Evolutionary conservation across 768 basidiomycete genomes (phyloP), one percentile per base, ranked within the genome.

Genomic region (Tephrocybe sp.): DNA sequence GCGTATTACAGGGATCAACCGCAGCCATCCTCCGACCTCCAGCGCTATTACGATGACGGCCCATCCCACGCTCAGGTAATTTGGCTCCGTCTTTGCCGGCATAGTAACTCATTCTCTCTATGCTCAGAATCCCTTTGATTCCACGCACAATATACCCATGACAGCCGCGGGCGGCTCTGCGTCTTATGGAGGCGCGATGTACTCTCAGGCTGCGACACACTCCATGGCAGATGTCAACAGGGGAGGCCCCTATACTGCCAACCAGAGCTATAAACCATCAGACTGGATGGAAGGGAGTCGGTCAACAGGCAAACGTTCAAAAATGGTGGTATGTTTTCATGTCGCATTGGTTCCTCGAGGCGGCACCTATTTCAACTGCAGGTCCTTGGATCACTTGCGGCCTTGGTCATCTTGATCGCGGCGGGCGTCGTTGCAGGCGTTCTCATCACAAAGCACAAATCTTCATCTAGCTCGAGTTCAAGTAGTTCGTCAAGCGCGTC

Each of bases 341-440:
- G 9, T 30, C 19, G 9, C 36, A 34, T 20, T 32, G 7, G 19
- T 40, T 34, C 10, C 10, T 17, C 10, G 23, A 22, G 16, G 43
- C 20, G 20, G 31, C 35, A 14, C 46, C 48, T 16, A 39, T 33
- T 40, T 23, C n/a, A 39, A 42, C 11, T 26, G 19, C 53, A 85
- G 84, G 70, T 82, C 51, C 66, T 79, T 39, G 79, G 77, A 34
- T 68, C 75, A 3, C 46, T 68, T 2, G 43, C 79, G 36, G 64
- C 42, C 17, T 39, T 72, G 4, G 17, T 64, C 9, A 71, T 64
- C 0, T 56, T 85, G n/a, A 64, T 77, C 20, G 65, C 69, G 48
- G 72, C 81, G 34, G 78, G 72, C 13, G 73, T 76, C 33, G 85
- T 74, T 30, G 75, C 84, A 39, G 77, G 72, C 16, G 70, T 84